Percentiles rank a stretch among this genome's conserved stretches.
phyloP scores from a whole-genome alignment of 2,329 filamentous ascomycete species.

The Thelonectria olida region DNA sequence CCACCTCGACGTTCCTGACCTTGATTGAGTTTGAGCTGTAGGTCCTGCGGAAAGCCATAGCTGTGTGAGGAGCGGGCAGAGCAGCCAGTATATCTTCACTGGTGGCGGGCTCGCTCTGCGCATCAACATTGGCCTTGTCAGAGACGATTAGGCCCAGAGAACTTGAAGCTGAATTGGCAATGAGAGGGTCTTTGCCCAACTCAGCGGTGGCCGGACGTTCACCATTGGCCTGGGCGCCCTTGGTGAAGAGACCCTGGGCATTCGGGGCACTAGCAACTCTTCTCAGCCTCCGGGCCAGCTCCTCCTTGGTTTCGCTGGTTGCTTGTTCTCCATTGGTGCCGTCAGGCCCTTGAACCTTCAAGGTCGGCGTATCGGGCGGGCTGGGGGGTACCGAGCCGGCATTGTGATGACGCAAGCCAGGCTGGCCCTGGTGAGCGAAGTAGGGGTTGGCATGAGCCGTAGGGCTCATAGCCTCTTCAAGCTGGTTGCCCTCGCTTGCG shows the following conservation, averaged over 20 bases:
- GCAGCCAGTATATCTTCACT: constrained; percentile 64
- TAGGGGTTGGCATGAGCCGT: constrained; percentile 97
- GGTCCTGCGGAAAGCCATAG: constrained; percentile 86
- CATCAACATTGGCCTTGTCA: constrained; percentile 37
- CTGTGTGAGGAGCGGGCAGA: constrained; percentile 72
- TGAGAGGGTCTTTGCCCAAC: constrained; percentile 81
- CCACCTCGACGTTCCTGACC: constrained; percentile 95
- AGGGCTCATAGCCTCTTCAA: constrained; percentile 89
- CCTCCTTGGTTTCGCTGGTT: constrained; percentile 86
- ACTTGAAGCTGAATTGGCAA: constrained; percentile 58
- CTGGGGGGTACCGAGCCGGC: constrained; percentile 92
- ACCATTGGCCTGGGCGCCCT: constrained; percentile 59
- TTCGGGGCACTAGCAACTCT: constrained; percentile 97
- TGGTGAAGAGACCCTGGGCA: constrained; percentile 87
- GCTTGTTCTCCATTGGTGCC: constrained; percentile 72
- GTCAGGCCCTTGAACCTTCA: constrained; percentile 76
- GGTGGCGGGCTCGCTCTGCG: constrained; percentile 50
- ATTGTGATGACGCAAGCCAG: constrained; percentile 92
- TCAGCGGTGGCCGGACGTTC: constrained; percentile 86
- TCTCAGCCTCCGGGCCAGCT: constrained; percentile 89
- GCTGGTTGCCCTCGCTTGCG: constrained; percentile 88
- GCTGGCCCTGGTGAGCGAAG: constrained; percentile 95
- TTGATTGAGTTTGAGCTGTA: constrained; percentile 99
- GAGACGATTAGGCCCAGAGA: constrained; percentile 49
- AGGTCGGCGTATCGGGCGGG: constrained; percentile 86